A percentile compares a stretch with the other conserved stretches of the same genome.
Conservation (phyloP, 345 rosid species). For the Salix brachista region DNA sequence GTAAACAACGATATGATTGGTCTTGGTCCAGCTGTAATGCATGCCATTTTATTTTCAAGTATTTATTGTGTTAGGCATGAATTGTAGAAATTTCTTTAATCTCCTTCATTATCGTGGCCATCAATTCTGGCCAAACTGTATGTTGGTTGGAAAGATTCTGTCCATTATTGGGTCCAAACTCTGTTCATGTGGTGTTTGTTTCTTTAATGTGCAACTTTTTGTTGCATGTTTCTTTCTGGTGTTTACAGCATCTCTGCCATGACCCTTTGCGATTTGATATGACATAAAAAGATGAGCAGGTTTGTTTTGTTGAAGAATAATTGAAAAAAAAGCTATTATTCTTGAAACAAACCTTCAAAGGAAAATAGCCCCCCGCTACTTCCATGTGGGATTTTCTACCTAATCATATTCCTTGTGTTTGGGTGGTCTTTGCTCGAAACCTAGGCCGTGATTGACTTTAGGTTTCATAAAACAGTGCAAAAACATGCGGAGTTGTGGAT, state of each 20-base stretch:
- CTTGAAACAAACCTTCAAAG: background rate
- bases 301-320: background rate
- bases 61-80: background rate
- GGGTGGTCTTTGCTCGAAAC: background rate
- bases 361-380: background rate
- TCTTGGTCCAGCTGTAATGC: background rate
- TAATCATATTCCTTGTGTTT: background rate
- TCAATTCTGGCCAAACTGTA: background rate
- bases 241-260: background rate
- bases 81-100: background rate
- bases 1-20: background rate
- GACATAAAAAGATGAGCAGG: background rate
- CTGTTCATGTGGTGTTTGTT: background rate
- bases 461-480: background rate
- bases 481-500: background rate
- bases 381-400: background rate
- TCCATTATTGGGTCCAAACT: background rate
- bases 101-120: background rate
- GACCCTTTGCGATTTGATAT: background rate
- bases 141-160: background rate
- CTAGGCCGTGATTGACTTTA: background rate
- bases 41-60: background rate
- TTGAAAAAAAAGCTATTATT: background rate
- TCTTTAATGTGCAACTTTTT: background rate
- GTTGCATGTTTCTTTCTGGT: background rate